Evolutionary conservation across 1,284 basidiomycete species (phyloP).

Genomic region (Inonotus hispidus): DNA sequence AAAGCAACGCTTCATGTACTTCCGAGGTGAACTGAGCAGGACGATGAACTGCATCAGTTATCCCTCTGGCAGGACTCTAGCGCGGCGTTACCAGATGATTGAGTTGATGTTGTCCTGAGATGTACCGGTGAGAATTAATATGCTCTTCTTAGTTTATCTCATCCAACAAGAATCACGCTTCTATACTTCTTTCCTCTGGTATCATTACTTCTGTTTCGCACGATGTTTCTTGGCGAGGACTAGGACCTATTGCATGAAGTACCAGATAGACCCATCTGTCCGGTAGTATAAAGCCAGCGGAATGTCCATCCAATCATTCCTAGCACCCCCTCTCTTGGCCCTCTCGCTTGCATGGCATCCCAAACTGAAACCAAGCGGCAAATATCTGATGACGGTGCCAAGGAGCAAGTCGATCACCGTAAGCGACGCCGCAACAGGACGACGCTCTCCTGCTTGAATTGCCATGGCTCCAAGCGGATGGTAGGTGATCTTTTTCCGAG

Average conservation of each 20-base stretch:
- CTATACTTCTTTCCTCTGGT: not conserved
- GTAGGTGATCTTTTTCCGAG: conserved; percentile 28
- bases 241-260: not conserved
- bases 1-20: not conserved
- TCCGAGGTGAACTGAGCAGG: not conserved
- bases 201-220: not conserved
- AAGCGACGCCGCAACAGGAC: conserved; percentile 40
- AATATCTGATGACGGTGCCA: conserved; percentile 7
- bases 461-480: conserved; percentile 41
- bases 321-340: not conserved
- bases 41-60: not conserved
- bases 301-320: not conserved
- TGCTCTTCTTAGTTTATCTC: not conserved
- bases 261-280: no score
- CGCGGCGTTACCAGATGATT: not conserved
- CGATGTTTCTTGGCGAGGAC: not conserved
- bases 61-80: not conserved
- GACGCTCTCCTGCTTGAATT: conserved; percentile 38
- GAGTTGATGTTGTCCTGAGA: not conserved
- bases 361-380: conserved; percentile 1
- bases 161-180: not conserved
- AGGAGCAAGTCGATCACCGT: conserved; percentile 30
- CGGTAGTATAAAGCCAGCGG: not conserved
- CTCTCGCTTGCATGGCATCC: conserved; percentile 2
- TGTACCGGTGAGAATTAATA: not conserved